Evolutionary conservation across 2,329 filamentous ascomycete species (phyloP), one percentile per base, ranked within the genome.

Genomic region (Sphaceloma murrayae): DNA sequence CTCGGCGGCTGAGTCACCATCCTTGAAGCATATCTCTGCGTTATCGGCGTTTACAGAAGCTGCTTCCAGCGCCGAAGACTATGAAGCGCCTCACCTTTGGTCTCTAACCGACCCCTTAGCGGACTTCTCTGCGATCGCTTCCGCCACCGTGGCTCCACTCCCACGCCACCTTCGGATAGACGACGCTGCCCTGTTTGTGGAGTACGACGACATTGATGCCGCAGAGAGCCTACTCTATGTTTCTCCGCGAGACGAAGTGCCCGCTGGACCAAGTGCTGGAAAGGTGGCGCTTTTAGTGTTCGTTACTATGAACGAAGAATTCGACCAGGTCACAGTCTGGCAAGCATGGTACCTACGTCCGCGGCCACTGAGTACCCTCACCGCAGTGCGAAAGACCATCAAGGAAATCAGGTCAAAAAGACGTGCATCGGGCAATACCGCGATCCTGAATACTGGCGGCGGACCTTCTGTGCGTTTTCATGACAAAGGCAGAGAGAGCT

Each of bases 161-260:
- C 40, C 46, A 43, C 34, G 44, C 16, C 32, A 48, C 40, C 18
- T 49, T 31, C 43, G 43, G 9, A 22, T 38, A 5, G 44, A 44
- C 11, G 39, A 44, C 16, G 47, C 22, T 24, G 52, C 51, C 19
- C 34, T 53, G 3, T 53, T 73, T 38, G 64, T 72, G 2, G 70
- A 75, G 13, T 64, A 64, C 46, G 70, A 75, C 50, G 75, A 85
- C 14, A 71, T 95, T 26, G 79, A 88, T 53, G 73, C 78, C 10
- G 74, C 78, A 1, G 89, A 95, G 57, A 83, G 91, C 57, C 78
- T 95, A 40, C 63, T 95, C 1, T 89, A 94, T 57, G 73, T 94
- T 8, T 86, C 89, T 52, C 66, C 78, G 13, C 67, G 76, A 22
- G 72, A 74, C 45, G 74, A 82, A 38, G 67, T 77, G 18, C 65